phyloP scores from a whole-genome alignment of 345 rosid genomes.

The Aquilaria malaccensis region DNA sequence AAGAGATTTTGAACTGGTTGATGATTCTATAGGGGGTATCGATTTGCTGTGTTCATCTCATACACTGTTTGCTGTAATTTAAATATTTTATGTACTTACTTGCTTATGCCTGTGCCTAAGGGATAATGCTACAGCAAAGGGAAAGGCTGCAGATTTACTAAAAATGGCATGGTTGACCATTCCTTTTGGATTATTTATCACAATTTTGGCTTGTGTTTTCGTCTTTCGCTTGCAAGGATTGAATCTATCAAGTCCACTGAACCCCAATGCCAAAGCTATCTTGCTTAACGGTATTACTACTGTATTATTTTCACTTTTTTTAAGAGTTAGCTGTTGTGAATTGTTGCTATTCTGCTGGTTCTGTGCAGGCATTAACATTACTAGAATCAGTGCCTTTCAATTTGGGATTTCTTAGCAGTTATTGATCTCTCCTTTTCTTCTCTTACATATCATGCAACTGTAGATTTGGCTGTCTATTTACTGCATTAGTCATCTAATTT shows the following conservation, averaged over 20 bases:
- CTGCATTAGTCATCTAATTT: too few relatives aligned
- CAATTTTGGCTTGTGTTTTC: conserved; percentile 39
- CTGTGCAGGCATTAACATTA: too few relatives aligned
- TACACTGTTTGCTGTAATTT: background rate
- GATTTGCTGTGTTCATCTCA: too few relatives aligned
- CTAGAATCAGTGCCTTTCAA: too few relatives aligned
- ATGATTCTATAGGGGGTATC: too few relatives aligned
- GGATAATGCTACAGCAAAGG: conserved; percentile 35
- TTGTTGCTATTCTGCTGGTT: too few relatives aligned
- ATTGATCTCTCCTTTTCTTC: too few relatives aligned
- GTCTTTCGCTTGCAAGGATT: conserved; percentile 90
- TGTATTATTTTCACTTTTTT: background rate
- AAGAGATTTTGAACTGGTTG: too few relatives aligned
- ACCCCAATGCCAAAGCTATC: conserved; percentile 70
- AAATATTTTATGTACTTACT: background rate
- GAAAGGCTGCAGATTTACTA: conserved; percentile 38
- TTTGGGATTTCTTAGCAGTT: too few relatives aligned
- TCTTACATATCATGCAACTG: background rate
- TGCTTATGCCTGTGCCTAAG: conserved; percentile 30
- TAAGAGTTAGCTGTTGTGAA: too few relatives aligned
- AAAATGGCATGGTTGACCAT: conserved; percentile 83
- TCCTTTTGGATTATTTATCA: conserved; percentile 59
- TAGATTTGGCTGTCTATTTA: background rate
- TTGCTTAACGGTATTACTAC: conserved; percentile 64
- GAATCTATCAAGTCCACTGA: conserved; percentile 37